Evolutionary conservation across 169 alveolate species (phyloP), one percentile per base, ranked within the genome.

Genomic region (Cryptosporidium andersoni): DNA sequence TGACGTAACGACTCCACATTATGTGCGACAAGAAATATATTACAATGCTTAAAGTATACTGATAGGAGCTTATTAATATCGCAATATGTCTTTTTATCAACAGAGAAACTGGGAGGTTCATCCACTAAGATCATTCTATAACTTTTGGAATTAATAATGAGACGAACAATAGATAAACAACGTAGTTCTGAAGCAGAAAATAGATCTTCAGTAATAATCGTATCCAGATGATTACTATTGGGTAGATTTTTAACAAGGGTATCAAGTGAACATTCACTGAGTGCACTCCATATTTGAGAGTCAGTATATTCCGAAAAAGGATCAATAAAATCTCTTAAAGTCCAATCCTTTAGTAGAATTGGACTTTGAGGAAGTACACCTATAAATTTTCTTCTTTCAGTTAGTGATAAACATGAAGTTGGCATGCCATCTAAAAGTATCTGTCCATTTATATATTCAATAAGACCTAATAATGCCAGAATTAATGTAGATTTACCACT

Each of bases 121-220:
- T 93, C 96, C 36, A 93, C 81, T 51, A 93, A 58, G 4, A 93
- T 62, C 52, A 93, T 67, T 63, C 90, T 92, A 67, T 91, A 93
- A 12, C 67, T 74, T 12, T 81, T 66, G 34, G 95, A 88, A 56
- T 89, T 88, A 34, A 93, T 88, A 7, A 90, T 90, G 47, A 93
- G 62, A 14, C 92, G 60, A 6, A 92, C 95, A 39, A 93, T 65
- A 6, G 93, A 82, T 51, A 92, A 65, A 62, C 88, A 91, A 14
- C 96, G 85, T 62, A 91, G 90, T 51, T 81, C 88, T 36, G 89
- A 90, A 80, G 74, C 93, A 5, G 93, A 51, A 16, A 90, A 47
- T 11, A 82, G 47, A 2, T 82, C 51, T 12, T 47, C 88, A 64
- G 80, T 82, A 0, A 40, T 3, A 40, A 58, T 42, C 4, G 85